Conservation (phyloP, 768 basidiomycete species). For the Auricularia sp. region DNA sequence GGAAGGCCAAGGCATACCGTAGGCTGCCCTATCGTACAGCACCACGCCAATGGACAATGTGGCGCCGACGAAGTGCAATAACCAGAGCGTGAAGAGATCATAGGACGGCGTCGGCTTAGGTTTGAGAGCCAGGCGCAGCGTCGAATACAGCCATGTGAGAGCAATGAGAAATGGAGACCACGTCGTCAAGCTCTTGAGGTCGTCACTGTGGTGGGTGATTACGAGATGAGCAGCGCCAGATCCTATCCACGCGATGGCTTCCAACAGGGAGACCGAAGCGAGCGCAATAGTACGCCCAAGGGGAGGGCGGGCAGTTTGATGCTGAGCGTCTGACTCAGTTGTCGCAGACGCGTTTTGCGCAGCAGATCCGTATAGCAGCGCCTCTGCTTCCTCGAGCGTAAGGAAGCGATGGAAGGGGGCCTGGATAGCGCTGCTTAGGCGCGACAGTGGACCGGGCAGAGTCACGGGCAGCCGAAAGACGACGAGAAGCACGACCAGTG, state of each 20-base stretch:
- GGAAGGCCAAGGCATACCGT: neutral
- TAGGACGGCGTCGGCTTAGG: conserved; percentile 13
- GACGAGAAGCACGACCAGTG: conserved; percentile 26
- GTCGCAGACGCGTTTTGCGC: neutral
- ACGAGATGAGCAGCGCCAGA: conserved; percentile 9
- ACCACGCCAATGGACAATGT: conserved; percentile 9
- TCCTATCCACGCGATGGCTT: conserved; percentile 12
- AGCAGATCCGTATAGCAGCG: conserved; percentile 8
- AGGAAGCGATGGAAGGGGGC: conserved; percentile 32
- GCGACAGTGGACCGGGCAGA: conserved; percentile 9
- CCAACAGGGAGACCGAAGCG: conserved; percentile 9
- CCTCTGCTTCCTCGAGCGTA: conserved; percentile 47
- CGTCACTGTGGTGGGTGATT: neutral
- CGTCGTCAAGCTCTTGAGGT: neutral
- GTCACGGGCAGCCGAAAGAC: conserved; percentile 25
- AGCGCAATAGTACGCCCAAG: conserved; percentile 12
- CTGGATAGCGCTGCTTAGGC: conserved; percentile 11
- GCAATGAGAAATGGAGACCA: conserved; percentile 10
- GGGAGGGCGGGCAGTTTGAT: neutral
- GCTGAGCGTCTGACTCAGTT: neutral
- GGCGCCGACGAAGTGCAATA: conserved; percentile 11
- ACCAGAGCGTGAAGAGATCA: conserved; percentile 14
- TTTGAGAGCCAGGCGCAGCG: conserved; percentile 8
- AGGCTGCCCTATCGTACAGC: conserved; percentile 6
- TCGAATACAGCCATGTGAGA: conserved; percentile 16